Conservation (phyloP, 768 basidiomycete species). For the Mycena crocata region DNA sequence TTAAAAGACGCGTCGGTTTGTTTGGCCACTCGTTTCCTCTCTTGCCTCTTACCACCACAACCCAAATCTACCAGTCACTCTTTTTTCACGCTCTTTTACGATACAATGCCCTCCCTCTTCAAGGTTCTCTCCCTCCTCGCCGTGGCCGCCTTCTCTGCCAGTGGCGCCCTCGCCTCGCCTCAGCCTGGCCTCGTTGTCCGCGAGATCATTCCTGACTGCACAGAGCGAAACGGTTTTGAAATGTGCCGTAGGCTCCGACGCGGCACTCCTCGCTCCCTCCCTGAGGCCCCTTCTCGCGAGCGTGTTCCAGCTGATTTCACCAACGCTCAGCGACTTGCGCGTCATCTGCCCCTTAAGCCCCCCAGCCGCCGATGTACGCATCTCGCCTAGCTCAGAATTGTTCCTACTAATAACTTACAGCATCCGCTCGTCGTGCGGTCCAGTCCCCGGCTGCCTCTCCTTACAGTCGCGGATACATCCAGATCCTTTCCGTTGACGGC, state of each 20-base stretch:
- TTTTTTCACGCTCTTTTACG: constrained; percentile 27
- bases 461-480: constrained; percentile 26
- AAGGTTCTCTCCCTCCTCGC: constrained; percentile 29
- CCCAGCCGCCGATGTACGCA: constrained; percentile 34
- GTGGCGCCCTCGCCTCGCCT: constrained; percentile 25
- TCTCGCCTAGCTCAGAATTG: neutral
- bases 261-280: neutral
- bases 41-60: constrained; percentile 26
- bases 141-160: constrained; percentile 18
- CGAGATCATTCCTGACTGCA: neutral
- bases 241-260: neutral
- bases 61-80: constrained; percentile 24
- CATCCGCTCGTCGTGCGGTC: constrained; percentile 30
- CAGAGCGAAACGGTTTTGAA: neutral
- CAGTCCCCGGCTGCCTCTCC: constrained; percentile 27
- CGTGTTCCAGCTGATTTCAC: constrained; percentile 25
- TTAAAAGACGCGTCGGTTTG: neutral
- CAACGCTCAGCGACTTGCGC: constrained; percentile 40
- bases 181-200: constrained; percentile 8
- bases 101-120: constrained; percentile 24
- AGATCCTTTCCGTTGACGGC: constrained; percentile 17
- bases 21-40: neutral
- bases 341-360: constrained; percentile 39
- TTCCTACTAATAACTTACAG: constrained; percentile 1
- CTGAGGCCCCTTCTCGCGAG: constrained; percentile 8